Conservation (phyloP, 2,329 filamentous ascomycete genomes). For the Mollisia scopiformis region DNA sequence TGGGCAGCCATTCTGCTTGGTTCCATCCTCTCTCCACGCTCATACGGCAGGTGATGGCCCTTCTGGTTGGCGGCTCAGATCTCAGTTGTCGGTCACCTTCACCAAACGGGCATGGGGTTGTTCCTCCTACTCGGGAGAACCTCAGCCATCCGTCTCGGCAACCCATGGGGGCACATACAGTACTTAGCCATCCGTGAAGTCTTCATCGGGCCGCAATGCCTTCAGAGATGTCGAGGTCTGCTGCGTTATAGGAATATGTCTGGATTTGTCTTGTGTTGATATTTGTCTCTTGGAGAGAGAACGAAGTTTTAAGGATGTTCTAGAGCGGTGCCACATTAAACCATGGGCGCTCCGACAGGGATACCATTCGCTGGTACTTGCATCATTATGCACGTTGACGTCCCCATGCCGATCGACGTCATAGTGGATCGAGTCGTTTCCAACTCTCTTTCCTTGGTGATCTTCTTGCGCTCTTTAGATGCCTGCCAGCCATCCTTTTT, state of each 20-base stretch:
- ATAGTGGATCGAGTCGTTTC: background rate
- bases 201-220: background rate
- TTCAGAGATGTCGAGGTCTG: background rate
- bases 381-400: background rate
- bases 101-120: constrained; percentile 6
- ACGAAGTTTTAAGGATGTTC: background rate
- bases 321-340: background rate
- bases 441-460: background rate
- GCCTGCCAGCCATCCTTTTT: background rate
- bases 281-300: background rate
- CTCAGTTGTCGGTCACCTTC: constrained; percentile 2
- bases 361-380: background rate
- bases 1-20: background rate
- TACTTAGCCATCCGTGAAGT: background rate
- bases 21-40: background rate
- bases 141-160: background rate
- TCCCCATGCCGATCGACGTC: background rate
- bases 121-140: background rate
- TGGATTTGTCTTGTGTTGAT: background rate
- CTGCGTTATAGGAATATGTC: background rate
- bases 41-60: background rate
- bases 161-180: background rate
- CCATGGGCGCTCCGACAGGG: background rate
- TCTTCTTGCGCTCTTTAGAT: background rate
- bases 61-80: constrained; percentile 10